Base-by-base conservation (phyloP, 1,284 basidiomycete species). In the Fomes fomentarius region DNA sequence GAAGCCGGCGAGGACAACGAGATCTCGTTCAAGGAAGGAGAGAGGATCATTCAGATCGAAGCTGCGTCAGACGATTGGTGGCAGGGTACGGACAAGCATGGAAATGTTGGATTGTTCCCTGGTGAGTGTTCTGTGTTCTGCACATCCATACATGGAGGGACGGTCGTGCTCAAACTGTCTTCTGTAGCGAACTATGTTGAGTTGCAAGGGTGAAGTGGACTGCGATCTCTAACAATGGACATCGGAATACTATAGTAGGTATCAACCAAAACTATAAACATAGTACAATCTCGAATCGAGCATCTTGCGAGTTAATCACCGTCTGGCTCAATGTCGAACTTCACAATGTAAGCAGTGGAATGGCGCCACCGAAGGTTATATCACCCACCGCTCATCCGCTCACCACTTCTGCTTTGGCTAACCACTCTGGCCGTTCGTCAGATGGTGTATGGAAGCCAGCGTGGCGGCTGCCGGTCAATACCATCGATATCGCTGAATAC, bases 1-100 rank as follows among this genome's bases (percentile, higher is more conserved):
- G 89, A 91, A 12, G 91, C 92, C 0, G 84, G 83, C 0, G 94
- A 96, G 68, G 93, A 94, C 62, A 96, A 96, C 66, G 94, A 97
- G 68, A 73, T 96, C 21, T 81, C 87, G 1, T 94, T 97, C 79
- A 76, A 71, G 25, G 93, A 94, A 69, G 93, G 91, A 19, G 93
- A 94, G 33, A 72, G 74, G 46, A 91, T 96, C 67, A 78, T 76
- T 10, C 77, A 88, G 37, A 89, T 93, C 43, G 86, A 90, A 67
- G 82, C 84, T 42, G 80, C 79, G 21, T 87, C 77, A 53, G 91
- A 94, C 17, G 93, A 94, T 61, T 96, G 94, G 94, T 96, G 94
- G 94, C 80, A 87, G 62, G 94, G 94, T 1, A 81, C 73, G 61
- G 80, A 82, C 58, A 54, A 68, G 39, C 72, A 81, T 51, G 93